Base-by-base conservation (phyloP, 1,284 basidiomycete genomes). In the Moesziomyces parantarcticus region DNA sequence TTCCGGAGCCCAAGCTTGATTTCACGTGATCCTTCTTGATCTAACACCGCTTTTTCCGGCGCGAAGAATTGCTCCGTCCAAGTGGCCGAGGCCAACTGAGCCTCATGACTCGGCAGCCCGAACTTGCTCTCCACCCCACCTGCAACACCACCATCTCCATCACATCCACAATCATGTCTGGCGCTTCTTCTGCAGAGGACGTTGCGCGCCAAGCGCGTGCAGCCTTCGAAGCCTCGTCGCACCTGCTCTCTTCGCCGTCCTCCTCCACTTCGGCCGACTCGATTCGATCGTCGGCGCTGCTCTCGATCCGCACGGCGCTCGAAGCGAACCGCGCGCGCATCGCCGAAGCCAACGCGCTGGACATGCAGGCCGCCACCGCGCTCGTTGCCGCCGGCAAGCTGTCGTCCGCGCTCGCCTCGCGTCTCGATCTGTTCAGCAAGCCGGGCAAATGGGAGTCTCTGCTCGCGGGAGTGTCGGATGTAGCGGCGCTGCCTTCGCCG, bases 361-460 rank as follows among this genome's bases (percentile, higher is more conserved):
- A 83, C 50, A 74, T 83, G 51, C 61, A 58, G n/a, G 75, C 75
- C 7, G 95, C 94, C 0, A 87, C 89, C 80, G 84, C 81, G 7
- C 91, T 94, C 60, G 93, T 94, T 10, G 88, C 89, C 40, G 88
- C 90, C 1, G 94, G 94, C 4, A 89, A 90, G 42, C 92, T 99
- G 85, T 92, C 93, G 0, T 85, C 87, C 2, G 89, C 94, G 1
- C 86, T 99, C 48, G 86, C 96, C 18, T 92, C 91, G 48, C 89
- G 97, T 14, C 87, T 99, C 20, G 94, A 98, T 83, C 88, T 99
- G 13, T 88, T 88, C 57, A 89, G 89, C 58, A 85, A 84, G 36
- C 87, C 90, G 14, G 92, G 93, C 75, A 99, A 99, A 85, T 99
- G 93, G 92, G 90, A 93, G 43, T 89, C 91, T 0, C 96, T 98